Evolutionary conservation across 805 yeast species (phyloP).

Genomic region (Metschnikowia gruessii): DNA sequence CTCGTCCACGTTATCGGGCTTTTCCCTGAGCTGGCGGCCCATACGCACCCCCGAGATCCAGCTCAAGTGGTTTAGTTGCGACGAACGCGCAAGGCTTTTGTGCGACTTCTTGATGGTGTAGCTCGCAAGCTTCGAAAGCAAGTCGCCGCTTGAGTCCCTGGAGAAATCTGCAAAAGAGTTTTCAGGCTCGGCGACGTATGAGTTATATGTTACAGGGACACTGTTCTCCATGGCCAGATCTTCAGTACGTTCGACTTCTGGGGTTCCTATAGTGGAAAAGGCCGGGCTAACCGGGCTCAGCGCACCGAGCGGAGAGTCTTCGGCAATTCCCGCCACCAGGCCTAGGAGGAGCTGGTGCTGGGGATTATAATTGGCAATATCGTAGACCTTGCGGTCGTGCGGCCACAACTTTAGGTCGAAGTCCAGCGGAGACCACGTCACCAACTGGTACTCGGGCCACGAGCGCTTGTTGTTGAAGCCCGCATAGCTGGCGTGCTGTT

Average conservation of each 20-base stretch:
- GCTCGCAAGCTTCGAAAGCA: slow-evolving; percentile 37
- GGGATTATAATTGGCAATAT: slow-evolving; percentile 39
- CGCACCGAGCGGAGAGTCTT: neutral
- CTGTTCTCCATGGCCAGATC: slow-evolving; percentile 2
- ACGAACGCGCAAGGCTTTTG: slow-evolving; percentile 33
- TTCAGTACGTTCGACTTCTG: slow-evolving; percentile 10
- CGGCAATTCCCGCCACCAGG: slow-evolving; percentile 3
- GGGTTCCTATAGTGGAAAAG: slow-evolving; percentile 5
- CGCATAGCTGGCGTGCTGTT: slow-evolving; percentile 36
- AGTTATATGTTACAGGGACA: slow-evolving; percentile 24
- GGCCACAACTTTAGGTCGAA: slow-evolving; percentile 85
- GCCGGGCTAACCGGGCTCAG: slow-evolving; percentile 5
- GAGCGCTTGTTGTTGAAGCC: slow-evolving; percentile 51
- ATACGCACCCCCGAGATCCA: slow-evolving; percentile 94
- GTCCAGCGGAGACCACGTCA: slow-evolving; percentile 88
- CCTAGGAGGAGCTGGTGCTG: slow-evolving; percentile 26
- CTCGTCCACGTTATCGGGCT: slow-evolving; percentile 4
- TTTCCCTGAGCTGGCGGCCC: slow-evolving; percentile 45
- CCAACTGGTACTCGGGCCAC: slow-evolving; percentile 83
- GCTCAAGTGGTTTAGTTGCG: slow-evolving; percentile 63
- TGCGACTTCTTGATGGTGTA: slow-evolving; percentile 38
- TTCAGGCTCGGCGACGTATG: slow-evolving; percentile 39
- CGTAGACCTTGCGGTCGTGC: slow-evolving; percentile 35
- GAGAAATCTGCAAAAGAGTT: slow-evolving; percentile 31
- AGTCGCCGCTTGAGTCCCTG: slow-evolving; percentile 32